Evolutionary conservation across 73 alveolate species (phyloP), one percentile per base, ranked within the genome.

Genomic region (Tetrahymena thermophila): DNA sequence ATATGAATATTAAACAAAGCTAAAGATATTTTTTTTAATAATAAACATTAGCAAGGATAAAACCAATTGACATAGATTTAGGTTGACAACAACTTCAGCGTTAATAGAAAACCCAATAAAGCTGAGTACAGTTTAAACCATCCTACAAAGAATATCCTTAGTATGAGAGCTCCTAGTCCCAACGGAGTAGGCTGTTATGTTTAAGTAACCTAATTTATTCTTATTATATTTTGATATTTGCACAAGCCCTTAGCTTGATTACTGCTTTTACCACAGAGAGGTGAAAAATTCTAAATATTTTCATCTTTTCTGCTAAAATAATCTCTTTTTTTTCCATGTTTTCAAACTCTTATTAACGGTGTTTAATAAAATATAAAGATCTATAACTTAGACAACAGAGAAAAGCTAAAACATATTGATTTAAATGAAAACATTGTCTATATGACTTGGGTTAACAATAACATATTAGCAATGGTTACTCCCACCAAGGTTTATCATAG

Each of bases 111-210:
- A 98, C 98, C 99, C 96, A 98, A 98, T 97, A 99, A 97, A 97
- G 99, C 99, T 56, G 99, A 99, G 38, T 98, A 98, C 23, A 99
- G 98, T 35, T 95, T 99, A 96, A 99, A 98, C 99, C 99, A 99
- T 97, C 99, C 99, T 40, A 85, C 98, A 84, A 95, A 97, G 96
- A 98, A 98, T 96, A 97, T 99, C 96, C 98, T 99, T 95, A 99
- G 99, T 25, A 97, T 99, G 94, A 96, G 99, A 96, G 99, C 99
- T 71, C 89, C 89, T 71, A 71, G 89, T 71, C 89, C 89, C 23
- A 71, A 28, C 85, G 85, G 85, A 95, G 95, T 93, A 95, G 89
- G 89, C 89, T 71, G 89, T 71, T 71, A 71, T 31, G 89, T 71
- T 71, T 31, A 71, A 71, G 89, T 71, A 71, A 50, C 23, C n/a